These are phyloP conservation scores for Ophiostoma australiae DNA, from an alignment of 2,329 filamentous ascomycete genomes.

Conservation along the genomic window DNA sequence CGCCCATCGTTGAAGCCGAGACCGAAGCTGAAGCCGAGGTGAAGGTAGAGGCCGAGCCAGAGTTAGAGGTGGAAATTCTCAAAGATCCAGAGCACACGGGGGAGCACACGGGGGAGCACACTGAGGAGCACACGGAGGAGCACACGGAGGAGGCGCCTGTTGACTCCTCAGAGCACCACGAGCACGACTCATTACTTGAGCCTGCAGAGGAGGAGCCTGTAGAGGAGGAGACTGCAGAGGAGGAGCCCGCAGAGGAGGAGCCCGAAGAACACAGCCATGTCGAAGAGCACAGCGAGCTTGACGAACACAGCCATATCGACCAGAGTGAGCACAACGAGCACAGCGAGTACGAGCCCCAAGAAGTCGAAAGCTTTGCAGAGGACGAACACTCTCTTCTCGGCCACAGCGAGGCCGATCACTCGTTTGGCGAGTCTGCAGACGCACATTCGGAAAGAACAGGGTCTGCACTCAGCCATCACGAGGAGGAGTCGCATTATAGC, in stretches of 20 bases:
- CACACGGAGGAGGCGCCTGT: not conserved
- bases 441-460: not conserved
- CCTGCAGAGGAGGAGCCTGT: not conserved
- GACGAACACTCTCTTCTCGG: not conserved
- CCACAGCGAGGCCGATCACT: constrained; percentile 18
- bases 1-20: not conserved
- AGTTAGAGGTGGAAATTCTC: not conserved
- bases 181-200: not conserved
- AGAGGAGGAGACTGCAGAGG: not conserved
- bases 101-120: not conserved
- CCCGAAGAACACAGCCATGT: too few relatives aligned
- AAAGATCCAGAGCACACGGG: not conserved
- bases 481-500: not conserved
- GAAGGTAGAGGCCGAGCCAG: not conserved
- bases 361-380: not conserved
- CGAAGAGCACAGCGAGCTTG: too few relatives aligned
- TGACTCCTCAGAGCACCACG: not conserved
- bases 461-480: not conserved
- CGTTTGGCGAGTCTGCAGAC: not conserved
- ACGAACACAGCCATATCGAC: not conserved
- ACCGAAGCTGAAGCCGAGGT: not conserved
- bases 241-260: not conserved
- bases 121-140: not conserved
- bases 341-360: not conserved
- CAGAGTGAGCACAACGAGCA: not conserved